Base-by-base conservation (phyloP, 139 green algal genomes). In the Coelastrella sp. region DNA sequence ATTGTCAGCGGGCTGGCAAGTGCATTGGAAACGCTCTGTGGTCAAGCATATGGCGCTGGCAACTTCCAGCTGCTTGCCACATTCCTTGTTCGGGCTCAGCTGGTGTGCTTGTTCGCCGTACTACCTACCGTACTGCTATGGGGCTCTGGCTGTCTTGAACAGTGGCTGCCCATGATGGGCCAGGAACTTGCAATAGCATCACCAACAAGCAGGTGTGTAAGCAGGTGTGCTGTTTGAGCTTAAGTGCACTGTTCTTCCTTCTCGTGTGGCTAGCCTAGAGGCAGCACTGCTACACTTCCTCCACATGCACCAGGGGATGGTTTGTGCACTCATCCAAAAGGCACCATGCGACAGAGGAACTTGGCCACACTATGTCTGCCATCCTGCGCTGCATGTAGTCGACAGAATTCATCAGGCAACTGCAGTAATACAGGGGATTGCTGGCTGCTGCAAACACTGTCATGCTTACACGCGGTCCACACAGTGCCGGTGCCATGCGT, bases 31-130 rank as follows among this genome's bases (percentile, higher is more conserved):
- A 88, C 82, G 24, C 65, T 88, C 9, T 88, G 82, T 22, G 82
- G 82, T 9, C 82, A 88, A 22, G 82, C 82, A 14, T 88, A 65
- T 56, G 82, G 82, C 20, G 82, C 82, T 0, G 49, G 82, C 65
- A 88, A 78, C 82, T 35, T 25, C 4, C 65, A 66, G 6, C 25
- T 88, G 82, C 12, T 88, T 24, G 17, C 82, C 35, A 56, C 70
- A 11, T 79, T 79, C 27, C 65, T 88, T 19, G n/a, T 88, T 20
- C 63, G 82, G 15, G 82, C 82, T 27, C 82, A 88, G 82, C 27
- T 88, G 27, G 82, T 88, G 82, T 88, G 82, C 19, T n/a, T 88
- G 82, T 25, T 88, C 27, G 56, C 49, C 24, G 35, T 88, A 9
- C 14, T 78, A 25, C 82, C 82, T 6, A 88, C 82, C 5, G 15